These are phyloP conservation scores for Nepenthes alata DNA, from an alignment of 179 eudicot genomes.

Conservation along the genomic window DNA sequence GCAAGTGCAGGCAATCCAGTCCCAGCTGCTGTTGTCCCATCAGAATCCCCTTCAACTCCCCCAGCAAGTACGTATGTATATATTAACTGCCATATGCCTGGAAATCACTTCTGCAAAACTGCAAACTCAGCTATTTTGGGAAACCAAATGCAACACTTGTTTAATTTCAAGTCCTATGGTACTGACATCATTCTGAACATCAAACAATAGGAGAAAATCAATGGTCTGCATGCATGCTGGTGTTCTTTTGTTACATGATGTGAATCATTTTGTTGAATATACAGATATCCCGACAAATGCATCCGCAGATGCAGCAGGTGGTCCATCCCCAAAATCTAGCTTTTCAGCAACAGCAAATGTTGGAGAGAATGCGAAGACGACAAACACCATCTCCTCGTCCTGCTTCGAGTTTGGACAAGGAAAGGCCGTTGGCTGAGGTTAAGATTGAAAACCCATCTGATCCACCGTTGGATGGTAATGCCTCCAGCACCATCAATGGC, in stretches of 20 bases:
- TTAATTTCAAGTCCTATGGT: no score
- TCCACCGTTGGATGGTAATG: conserved; percentile 45
- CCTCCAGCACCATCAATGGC: conserved; percentile 31
- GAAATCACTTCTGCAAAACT: no score
- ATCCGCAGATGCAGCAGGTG: conserved; percentile 59
- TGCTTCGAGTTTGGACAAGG: conserved; percentile 52
- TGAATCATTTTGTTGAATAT: conserved; percentile 6
- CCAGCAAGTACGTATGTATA: conserved; percentile 8
- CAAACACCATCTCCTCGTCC: conserved; percentile 55
- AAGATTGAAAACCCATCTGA: conserved; percentile 78
- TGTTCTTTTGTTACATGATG: no score
- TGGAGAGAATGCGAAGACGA: conserved; percentile 44
- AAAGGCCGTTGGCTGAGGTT: conserved; percentile 70
- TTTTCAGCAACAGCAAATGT: conserved; percentile 57
- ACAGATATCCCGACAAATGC: conserved; percentile 61
- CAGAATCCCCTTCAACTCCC: conserved; percentile 51
- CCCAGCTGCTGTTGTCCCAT: conserved; percentile 50
- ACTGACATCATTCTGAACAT: no score
- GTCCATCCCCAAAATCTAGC: conserved; percentile 39
- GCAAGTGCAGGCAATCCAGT: conserved; percentile 46
- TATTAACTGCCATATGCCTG: no score
- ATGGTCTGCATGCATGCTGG: no score
- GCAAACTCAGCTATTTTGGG: no score
- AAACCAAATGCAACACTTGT: no score
- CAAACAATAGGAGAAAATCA: no score